Evolutionary conservation across 495 filamentous ascomycete species (phyloP).

Genomic region (Talaromyces nanjingensis): DNA sequence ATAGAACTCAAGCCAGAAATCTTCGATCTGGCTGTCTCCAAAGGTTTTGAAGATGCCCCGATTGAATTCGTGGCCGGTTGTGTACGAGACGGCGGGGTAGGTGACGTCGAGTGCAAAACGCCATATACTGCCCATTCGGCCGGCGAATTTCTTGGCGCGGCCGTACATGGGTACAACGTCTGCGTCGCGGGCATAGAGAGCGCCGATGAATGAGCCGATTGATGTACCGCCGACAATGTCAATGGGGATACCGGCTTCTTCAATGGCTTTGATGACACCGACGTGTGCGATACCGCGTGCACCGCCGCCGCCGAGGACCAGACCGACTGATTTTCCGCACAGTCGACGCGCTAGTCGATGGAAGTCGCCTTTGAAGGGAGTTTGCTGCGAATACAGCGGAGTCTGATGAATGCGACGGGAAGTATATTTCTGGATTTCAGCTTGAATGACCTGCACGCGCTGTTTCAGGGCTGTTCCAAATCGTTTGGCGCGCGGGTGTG

Average conservation of each 20-base stretch:
- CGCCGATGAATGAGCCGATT: constrained; percentile 96
- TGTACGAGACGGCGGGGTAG: constrained; percentile 92
- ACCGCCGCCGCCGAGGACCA: constrained; percentile 90
- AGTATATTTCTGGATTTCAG: constrained; percentile 96
- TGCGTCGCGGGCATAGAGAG: constrained; percentile 89
- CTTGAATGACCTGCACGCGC: constrained; percentile 87
- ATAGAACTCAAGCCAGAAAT: constrained; percentile 98
- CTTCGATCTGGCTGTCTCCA: constrained; percentile 92
- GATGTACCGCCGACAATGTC: constrained; percentile 96
- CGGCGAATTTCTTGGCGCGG: constrained; percentile 91
- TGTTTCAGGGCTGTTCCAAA: constrained; percentile 86
- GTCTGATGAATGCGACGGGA: constrained; percentile 78
- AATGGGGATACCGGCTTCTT: constrained; percentile 94
- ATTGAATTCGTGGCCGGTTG: constrained; percentile 98
- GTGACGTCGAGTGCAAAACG: constrained; percentile 92
- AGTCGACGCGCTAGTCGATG: constrained; percentile 85
- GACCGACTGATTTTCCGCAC: constrained; percentile 88
- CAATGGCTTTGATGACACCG: constrained; percentile 88
- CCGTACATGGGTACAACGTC: constrained; percentile 97
- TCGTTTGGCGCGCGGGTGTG: constrained; percentile 67
- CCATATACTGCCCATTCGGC: constrained; percentile 96
- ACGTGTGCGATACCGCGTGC: constrained; percentile 87
- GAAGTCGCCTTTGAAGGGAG: constrained; percentile 93
- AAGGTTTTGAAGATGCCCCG: constrained; percentile 98
- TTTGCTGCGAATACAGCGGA: constrained; percentile 83